Conservation (phyloP, 2,329 filamentous ascomycete species). For the Fonsecaea pedrosoi region DNA sequence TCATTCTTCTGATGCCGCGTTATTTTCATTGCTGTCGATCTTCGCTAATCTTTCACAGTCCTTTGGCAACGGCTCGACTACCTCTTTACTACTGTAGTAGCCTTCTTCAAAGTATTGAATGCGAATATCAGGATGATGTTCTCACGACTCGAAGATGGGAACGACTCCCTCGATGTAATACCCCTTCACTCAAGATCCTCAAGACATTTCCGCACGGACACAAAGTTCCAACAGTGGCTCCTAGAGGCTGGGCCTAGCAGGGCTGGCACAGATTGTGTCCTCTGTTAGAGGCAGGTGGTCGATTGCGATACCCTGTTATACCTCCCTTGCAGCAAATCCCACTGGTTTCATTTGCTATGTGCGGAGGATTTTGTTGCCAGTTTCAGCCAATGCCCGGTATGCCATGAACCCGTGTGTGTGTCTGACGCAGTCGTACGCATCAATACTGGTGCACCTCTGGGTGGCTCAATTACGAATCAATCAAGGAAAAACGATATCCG, state of each 20-base stretch:
- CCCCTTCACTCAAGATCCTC: neutral
- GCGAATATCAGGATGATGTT: neutral
- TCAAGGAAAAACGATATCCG: neutral
- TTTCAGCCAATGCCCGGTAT: conserved; percentile 4
- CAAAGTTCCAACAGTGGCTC: neutral
- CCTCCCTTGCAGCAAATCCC: conserved; percentile 12
- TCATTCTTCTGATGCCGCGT: neutral
- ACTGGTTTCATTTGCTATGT: conserved; percentile 13
- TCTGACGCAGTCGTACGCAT: neutral
- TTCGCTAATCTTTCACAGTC: neutral
- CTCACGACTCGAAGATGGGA: neutral
- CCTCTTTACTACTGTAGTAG: neutral
- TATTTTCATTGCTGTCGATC: neutral
- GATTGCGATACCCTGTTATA: neutral
- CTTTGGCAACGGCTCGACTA: neutral
- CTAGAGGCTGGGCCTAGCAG: neutral
- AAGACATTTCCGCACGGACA: neutral
- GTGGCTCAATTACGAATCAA: neutral
- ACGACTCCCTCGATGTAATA: neutral
- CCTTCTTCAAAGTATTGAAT: neutral
- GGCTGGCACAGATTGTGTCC: neutral
- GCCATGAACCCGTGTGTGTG: neutral
- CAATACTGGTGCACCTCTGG: neutral
- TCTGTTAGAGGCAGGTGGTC: neutral
- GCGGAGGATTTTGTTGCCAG: neutral